A percentile compares a stretch with the other conserved stretches of the same genome.
Evolutionary conservation across 805 yeast genomes (phyloP).

Genomic region (Ogataea minuta): DNA sequence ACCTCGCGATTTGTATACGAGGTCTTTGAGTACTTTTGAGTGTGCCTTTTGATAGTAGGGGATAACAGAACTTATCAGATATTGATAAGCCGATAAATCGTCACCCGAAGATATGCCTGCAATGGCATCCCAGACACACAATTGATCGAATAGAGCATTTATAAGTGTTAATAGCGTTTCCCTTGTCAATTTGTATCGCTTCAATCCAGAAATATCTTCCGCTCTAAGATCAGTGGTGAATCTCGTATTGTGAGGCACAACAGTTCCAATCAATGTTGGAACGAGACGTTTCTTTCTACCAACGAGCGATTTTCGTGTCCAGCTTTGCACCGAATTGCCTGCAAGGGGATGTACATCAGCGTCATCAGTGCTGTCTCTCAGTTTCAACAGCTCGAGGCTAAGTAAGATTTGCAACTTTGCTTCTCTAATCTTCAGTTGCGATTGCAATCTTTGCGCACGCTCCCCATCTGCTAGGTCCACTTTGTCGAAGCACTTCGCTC

Average conservation of each 20-base stretch:
- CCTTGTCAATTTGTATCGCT: neutral
- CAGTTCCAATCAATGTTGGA: conserved; percentile 35
- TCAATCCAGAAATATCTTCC: neutral
- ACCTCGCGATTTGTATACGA: conserved; percentile 31
- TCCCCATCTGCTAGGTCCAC: neutral
- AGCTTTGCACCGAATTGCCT: conserved; percentile 1
- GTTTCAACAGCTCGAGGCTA: conserved; percentile 26
- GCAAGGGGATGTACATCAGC: neutral
- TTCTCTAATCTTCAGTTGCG: conserved; percentile 25
- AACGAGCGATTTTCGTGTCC: conserved; percentile 18
- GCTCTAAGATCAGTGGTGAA: conserved; percentile 30
- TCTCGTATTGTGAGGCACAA: conserved; percentile 20
- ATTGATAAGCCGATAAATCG: conserved; percentile 28
- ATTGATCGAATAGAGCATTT: conserved; percentile 27
- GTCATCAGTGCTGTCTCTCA: conserved; percentile 12
- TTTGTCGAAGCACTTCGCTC: conserved; percentile 1
- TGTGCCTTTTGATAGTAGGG: conserved; percentile 33
- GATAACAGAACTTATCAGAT: conserved; percentile 27
- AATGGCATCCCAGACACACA: conserved; percentile 36
- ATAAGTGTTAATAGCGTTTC: conserved; percentile 16
- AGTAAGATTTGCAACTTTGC: conserved; percentile 32
- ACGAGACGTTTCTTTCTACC: conserved; percentile 33
- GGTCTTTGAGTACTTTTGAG: conserved; percentile 25
- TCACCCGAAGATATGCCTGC: conserved; percentile 26
- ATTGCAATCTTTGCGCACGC: conserved; percentile 17